These are phyloP conservation scores for Oryza punctata DNA, from an alignment of 176 grass and related monocot species.

Conservation along the genomic window DNA sequence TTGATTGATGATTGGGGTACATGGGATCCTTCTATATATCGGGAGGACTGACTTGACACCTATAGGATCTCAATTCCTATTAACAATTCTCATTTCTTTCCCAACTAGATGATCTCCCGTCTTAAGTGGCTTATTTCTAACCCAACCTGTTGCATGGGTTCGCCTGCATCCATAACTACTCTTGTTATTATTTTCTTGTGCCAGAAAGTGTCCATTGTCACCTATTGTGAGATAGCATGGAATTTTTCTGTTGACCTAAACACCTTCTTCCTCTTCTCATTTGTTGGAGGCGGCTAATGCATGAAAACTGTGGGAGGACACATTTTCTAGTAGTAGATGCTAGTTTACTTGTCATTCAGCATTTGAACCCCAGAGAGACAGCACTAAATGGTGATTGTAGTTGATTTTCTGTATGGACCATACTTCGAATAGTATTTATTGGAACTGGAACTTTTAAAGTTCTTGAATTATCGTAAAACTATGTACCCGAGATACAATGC, in stretches of 20 bases:
- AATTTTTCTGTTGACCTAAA: not conserved
- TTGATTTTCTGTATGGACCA: not conserved
- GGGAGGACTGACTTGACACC: not conserved
- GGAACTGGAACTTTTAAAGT: not conserved
- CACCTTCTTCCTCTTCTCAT: not conserved
- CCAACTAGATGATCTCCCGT: too few relatives aligned
- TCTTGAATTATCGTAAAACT: not conserved
- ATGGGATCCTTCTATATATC: not conserved
- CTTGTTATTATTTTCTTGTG: slow-evolving; percentile 1
- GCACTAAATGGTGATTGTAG: not conserved
- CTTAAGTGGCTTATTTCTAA: too few relatives aligned
- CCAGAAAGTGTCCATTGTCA: not conserved
- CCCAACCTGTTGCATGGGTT: not conserved
- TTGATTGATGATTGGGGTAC: not conserved
- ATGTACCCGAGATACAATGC: not conserved
- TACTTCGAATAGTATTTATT: slow-evolving; percentile 1
- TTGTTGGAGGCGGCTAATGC: not conserved
- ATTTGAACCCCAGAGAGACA: not conserved
- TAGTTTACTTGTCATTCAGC: not conserved
- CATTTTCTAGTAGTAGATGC: not conserved
- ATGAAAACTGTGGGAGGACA: not conserved
- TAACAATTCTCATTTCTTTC: too few relatives aligned
- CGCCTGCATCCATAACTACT: not conserved
- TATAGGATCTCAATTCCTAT: too few relatives aligned
- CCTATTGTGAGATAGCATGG: not conserved